phyloP scores from a whole-genome alignment of 257 asterid species.

The Solanum stenotomum region DNA sequence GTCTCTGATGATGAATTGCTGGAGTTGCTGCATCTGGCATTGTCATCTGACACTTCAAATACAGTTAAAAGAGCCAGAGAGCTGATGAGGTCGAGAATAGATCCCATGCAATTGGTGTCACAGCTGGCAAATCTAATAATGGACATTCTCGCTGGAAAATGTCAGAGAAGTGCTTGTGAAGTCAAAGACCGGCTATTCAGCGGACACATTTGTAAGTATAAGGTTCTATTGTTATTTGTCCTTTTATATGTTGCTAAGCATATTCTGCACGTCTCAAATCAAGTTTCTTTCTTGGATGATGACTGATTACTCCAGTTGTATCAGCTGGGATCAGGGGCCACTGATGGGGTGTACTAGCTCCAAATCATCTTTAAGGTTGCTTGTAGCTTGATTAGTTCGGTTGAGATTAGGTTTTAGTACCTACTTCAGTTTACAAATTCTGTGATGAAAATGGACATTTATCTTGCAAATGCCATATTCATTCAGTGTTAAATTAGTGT shows the following conservation, averaged over 20 bases:
- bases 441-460: neutral
- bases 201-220: constrained; percentile 45
- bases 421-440: neutral
- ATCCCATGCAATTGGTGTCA: constrained; percentile 82
- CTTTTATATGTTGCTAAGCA: neutral
- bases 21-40: constrained; percentile 62
- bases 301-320: neutral
- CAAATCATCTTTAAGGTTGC: neutral
- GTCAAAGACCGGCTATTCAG: constrained; percentile 38
- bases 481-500: neutral
- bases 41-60: constrained; percentile 77
- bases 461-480: neutral
- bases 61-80: constrained; percentile 81
- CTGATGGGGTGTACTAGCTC: neutral
- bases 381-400: neutral
- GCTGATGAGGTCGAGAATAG: constrained; percentile 69
- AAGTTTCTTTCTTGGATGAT: neutral
- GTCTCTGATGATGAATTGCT: constrained; percentile 89
- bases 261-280: neutral
- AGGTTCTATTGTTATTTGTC: neutral
- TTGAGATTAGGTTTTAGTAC: neutral
- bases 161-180: constrained; percentile 40
- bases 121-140: constrained; percentile 81
- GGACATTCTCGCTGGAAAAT: constrained; percentile 83
- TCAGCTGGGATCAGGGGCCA: neutral